Conservation (phyloP, 2,329 filamentous ascomycete genomes). For the Grosmannia serpens region DNA sequence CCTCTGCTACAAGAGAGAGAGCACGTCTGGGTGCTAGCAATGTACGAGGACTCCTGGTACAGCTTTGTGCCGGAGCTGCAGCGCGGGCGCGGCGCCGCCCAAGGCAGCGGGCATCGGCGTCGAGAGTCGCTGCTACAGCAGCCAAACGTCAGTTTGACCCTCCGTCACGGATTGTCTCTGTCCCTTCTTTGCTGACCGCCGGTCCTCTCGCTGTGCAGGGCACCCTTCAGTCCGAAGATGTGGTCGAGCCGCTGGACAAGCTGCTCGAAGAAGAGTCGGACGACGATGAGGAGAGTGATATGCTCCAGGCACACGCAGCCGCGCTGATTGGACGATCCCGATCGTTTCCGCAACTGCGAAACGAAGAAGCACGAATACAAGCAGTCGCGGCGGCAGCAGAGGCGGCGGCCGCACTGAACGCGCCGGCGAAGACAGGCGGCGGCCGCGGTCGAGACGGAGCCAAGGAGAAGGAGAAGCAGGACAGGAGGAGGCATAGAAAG, state of each 20-base stretch:
- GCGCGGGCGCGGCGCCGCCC: slow-evolving; percentile 31
- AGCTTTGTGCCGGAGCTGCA: slow-evolving; percentile 57
- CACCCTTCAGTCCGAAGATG: slow-evolving; percentile 37
- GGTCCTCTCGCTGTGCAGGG: slow-evolving; percentile 28
- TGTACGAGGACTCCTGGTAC: slow-evolving; percentile 83
- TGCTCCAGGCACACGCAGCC: slow-evolving; percentile 42
- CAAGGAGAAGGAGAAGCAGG: background rate
- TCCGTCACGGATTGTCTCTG: background rate
- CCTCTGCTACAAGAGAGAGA: background rate
- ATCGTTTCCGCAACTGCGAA: slow-evolving; percentile 70
- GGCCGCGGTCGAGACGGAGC: background rate
- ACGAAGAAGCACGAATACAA: slow-evolving; percentile 35
- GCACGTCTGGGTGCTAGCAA: slow-evolving; percentile 19
- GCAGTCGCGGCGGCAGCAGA: background rate
- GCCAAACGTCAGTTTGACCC: slow-evolving; percentile 39
- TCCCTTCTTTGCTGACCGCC: background rate
- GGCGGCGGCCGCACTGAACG: background rate
- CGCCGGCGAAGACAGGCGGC: background rate
- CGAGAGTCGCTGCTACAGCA: slow-evolving; percentile 60
- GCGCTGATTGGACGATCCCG: slow-evolving; percentile 54
- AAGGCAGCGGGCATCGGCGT: slow-evolving; percentile 46
- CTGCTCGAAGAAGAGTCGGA: slow-evolving; percentile 46
- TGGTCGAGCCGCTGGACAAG: slow-evolving; percentile 44
- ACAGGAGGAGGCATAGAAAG: slow-evolving; percentile 8
- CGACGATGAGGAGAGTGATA: slow-evolving; percentile 22